Conservation (phyloP, 371 early-diverging fungal species). For the Lichtheimia ornata region DNA sequence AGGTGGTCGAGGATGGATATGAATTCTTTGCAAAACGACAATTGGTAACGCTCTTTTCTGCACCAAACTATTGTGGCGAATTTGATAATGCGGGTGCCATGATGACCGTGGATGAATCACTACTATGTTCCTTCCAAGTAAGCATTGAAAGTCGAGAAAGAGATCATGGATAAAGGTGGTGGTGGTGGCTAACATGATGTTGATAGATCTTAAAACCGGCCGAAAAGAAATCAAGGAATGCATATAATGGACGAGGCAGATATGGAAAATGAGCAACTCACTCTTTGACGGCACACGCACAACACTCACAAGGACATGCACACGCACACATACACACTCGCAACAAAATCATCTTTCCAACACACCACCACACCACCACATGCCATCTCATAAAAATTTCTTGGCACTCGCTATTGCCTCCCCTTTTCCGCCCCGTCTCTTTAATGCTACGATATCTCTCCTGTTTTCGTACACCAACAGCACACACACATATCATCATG, state of each 20-base stretch:
- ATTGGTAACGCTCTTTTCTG: constrained; percentile 93
- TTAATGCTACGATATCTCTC: too few species aligned
- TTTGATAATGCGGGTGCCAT: constrained; percentile 97
- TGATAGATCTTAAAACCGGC: constrained; percentile 79
- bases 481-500: too few species aligned
- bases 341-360: too few species aligned
- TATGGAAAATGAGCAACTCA: not conserved
- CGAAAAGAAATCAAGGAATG: constrained; percentile 58
- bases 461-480: too few species aligned
- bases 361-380: too few species aligned
- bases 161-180: not conserved
- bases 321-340: too few species aligned
- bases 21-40: constrained; percentile 94
- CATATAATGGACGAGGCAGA: constrained; percentile 22
- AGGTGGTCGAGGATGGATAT: constrained; percentile 91
- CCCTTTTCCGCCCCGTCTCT: too few species aligned
- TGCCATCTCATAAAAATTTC: too few species aligned
- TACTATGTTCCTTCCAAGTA: constrained; percentile 88
- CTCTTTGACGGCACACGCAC: too few species aligned
- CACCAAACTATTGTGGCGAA: constrained; percentile 96
- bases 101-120: constrained; percentile 96
- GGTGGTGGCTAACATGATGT: not conserved
- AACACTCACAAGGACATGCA: too few species aligned
- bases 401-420: too few species aligned
- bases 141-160: not conserved